Evolutionary conservation across 1,284 basidiomycete genomes (phyloP).

Genomic region (Papiliotrema terrestris): DNA sequence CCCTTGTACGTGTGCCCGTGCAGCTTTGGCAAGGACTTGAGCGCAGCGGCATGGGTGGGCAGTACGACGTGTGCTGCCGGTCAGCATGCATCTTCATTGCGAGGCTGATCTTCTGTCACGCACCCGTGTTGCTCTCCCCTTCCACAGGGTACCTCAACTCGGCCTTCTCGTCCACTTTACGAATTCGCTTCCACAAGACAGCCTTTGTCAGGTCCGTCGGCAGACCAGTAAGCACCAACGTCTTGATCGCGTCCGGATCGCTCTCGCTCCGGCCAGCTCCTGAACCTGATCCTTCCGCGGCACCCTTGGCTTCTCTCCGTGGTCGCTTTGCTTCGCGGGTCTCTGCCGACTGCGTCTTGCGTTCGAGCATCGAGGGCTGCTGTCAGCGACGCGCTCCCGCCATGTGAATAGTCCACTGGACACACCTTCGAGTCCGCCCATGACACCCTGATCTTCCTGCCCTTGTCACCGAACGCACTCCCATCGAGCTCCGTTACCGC

Average conservation of each 20-base stretch:
- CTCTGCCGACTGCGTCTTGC: slow-evolving; percentile 1
- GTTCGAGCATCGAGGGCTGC: background rate
- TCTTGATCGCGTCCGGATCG: slow-evolving; percentile 75
- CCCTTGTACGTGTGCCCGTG: slow-evolving; percentile 95
- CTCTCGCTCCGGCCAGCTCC: slow-evolving; percentile 1
- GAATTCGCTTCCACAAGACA: slow-evolving; percentile 80
- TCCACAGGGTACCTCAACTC: slow-evolving; percentile 62
- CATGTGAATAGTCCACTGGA: background rate
- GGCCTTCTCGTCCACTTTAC: slow-evolving; percentile 65
- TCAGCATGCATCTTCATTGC: background rate
- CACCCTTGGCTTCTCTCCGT: slow-evolving; percentile 7
- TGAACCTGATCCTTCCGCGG: background rate
- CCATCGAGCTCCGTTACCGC: slow-evolving; percentile 60
- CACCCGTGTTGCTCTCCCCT: slow-evolving; percentile 46
- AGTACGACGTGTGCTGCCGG: slow-evolving; percentile 70
- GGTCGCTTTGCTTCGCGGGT: slow-evolving; percentile 12
- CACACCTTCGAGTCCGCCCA: slow-evolving; percentile 76
- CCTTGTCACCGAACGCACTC: slow-evolving; percentile 57
- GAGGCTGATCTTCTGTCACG: slow-evolving; percentile 7
- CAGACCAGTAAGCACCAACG: slow-evolving; percentile 72
- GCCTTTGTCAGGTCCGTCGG: slow-evolving; percentile 67
- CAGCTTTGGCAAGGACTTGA: slow-evolving; percentile 72
- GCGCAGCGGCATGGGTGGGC: slow-evolving; percentile 65
- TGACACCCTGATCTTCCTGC: slow-evolving; percentile 66
- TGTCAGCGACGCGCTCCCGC: background rate